Conservation (phyloP, 1,284 basidiomycete genomes). For the Ganoderma sinense region DNA sequence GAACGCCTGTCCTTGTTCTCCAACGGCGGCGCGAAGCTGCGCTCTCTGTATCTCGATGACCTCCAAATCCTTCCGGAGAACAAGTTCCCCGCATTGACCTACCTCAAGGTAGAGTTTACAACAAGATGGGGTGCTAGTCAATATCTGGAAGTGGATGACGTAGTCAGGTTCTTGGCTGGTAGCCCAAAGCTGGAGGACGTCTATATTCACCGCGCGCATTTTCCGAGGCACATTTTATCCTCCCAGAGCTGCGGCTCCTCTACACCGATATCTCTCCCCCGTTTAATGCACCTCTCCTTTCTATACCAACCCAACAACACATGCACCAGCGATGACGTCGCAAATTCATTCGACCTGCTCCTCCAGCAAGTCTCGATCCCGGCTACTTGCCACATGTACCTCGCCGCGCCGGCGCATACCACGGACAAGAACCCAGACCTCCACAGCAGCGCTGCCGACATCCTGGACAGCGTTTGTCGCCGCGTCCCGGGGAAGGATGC, state of each 20-base stretch:
- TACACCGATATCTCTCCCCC: neutral
- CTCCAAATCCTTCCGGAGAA: slow-evolving; percentile 3
- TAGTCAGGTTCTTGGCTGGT: slow-evolving; percentile 6
- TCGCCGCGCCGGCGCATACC: neutral
- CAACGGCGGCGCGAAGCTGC: neutral
- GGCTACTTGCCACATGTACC: slow-evolving; percentile 7
- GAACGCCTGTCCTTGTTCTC: slow-evolving; percentile 1
- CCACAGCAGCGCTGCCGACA: neutral
- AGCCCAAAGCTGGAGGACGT: slow-evolving; percentile 10
- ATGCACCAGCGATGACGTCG: neutral
- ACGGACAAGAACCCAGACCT: no score
- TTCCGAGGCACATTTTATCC: neutral
- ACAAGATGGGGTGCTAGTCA: neutral
- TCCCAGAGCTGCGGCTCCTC: neutral
- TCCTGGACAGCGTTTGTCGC: neutral
- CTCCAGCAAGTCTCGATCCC: neutral
- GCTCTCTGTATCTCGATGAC: slow-evolving; percentile 4
- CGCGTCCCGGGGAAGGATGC: neutral
- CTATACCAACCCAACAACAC: neutral
- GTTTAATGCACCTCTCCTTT: slow-evolving; percentile 1
- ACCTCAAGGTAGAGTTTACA: neutral
- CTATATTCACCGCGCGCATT: neutral
- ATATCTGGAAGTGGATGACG: neutral
- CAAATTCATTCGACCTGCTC: neutral
- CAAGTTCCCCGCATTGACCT: neutral